Evolutionary conservation across 768 basidiomycete species (phyloP), one percentile per base, ranked within the genome.

Genomic region (Calocybe gangraenosa): DNA sequence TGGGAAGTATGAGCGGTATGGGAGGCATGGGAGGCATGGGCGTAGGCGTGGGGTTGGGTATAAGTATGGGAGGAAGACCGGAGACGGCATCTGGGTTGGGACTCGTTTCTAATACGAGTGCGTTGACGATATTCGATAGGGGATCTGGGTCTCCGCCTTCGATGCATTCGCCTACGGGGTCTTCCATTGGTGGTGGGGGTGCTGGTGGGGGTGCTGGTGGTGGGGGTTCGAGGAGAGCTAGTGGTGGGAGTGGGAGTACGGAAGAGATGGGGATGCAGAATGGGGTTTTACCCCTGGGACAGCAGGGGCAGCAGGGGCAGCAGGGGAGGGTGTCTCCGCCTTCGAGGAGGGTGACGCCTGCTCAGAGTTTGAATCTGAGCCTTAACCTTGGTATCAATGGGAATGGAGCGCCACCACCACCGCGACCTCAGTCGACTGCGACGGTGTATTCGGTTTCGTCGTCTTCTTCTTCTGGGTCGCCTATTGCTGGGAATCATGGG

Each of bases 71-170:
- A 50, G 59, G 62, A 58, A 51, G 52, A 21, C 40, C 42, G 56
- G 52, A 52, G 57, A 75, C 73, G 40, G 66, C 73, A 42, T 50
- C 52, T 15, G 65, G 65, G 53, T 14, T 48, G 19, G 69, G 67
- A 51, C 69, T 76, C 62, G 62, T 70, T 62, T 64, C 71, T 51
- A 70, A 66, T 33, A 73, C 74, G 53, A 69, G 68, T 52, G 67
- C 71, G 58, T 66, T 75, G 65, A 66, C 65, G 58, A 69, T 79
- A 73, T 67, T 70, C 70, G 78, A 79, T 67, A 62, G 66, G 52
- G 53, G n/a, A n/a, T 28, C 21, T 17, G 36, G 25, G 17, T 48
- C 48, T 43, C 46, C 55, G 20, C 55, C 48, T 22, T 23, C 51
- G 51, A 63, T 63, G 56, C 8, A 31, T 14, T 14, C 30, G 8